Base-by-base conservation (phyloP, 2,329 filamentous ascomycete genomes). In the Paraconiothyrium brasiliense region DNA sequence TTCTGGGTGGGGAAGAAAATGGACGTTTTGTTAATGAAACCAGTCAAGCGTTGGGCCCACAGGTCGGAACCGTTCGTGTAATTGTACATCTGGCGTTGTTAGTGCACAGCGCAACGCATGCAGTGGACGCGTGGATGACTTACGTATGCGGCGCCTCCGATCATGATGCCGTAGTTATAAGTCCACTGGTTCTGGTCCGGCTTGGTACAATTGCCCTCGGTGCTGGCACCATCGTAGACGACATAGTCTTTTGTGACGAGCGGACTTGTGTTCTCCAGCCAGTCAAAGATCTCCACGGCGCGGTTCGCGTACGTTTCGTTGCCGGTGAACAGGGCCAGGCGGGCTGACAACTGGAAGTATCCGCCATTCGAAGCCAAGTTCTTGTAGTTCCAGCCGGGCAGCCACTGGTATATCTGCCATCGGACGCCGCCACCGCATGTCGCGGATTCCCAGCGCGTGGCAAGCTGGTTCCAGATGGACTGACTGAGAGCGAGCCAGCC, bases 401-500 rank as follows among this genome's bases (percentile, higher is more conserved):
- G 64, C 57, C 67, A 72, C 34, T 67, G 64, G 57, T 69, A 72
- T 35, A 76, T 74, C 52, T 76, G 74, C 74, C 74, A 76, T 20
- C 67, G 67, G 16, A 76, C 52, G 4, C 74, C 74, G 7, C 74
- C 74, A 34, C 60, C 60, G 59, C 74, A 77, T 9, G 62, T 54
- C 16, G 57, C 51, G 7, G 37, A 51, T 22, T 75, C 68, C 68
- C 69, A 77, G 47, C 73, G 72, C 11, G 56, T 48, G 10, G 60
- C 64, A 35, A 76, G 70, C 43, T 69, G 67, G 58, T 77, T 76
- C 64, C 76, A 73, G 52, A 76, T 72, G 41, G 69, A 69, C 54
- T 76, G 72, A 2, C 79, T 79, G 14, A 82, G 71, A 4, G 74
- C 76, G n/a, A 82, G 73, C 79, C 79, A 82, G 37, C 70, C 72